Percentiles rank a stretch among this genome's conserved stretches.
These are phyloP conservation scores for Fraxinus baroniana DNA, from an alignment of 305 asterid species.

Conservation along the genomic window DNA sequence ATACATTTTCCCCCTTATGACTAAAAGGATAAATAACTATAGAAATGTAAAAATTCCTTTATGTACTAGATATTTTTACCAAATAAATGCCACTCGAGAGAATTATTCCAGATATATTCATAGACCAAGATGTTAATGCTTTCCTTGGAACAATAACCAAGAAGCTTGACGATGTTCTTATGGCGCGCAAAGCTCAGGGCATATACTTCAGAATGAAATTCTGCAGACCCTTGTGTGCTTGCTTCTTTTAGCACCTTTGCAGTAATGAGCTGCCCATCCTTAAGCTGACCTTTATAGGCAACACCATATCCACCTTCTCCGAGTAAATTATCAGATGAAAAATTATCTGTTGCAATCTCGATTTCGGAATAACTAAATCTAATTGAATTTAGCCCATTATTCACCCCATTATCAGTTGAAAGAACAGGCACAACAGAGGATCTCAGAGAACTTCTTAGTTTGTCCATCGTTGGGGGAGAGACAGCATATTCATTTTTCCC, in stretches of 20 bases:
- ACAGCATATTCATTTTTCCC: neutral
- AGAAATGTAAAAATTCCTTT: neutral
- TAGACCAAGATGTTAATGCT: conserved; percentile 55
- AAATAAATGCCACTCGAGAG: conserved; percentile 76
- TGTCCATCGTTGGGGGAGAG: neutral
- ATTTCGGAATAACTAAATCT: conserved; percentile 54
- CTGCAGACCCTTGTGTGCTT: conserved; percentile 40
- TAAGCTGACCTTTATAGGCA: conserved; percentile 62
- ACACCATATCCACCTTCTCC: conserved; percentile 65
- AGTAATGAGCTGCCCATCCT: conserved; percentile 54
- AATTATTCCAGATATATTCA: conserved; percentile 58
- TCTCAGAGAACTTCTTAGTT: conserved; percentile 1
- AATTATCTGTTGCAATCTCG: conserved; percentile 55
- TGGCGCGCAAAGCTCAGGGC: conserved; percentile 56
- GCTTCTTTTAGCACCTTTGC: conserved; percentile 62
- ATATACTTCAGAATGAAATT: conserved; percentile 51
- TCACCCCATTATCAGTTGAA: conserved; percentile 38
- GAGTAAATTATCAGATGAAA: conserved; percentile 54
- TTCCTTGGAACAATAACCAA: conserved; percentile 57
- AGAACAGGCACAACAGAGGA: conserved; percentile 37
- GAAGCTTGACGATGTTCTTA: conserved; percentile 66
- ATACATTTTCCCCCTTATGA: neutral
- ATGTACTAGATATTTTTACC: conserved; percentile 43
- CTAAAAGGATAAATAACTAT: neutral
- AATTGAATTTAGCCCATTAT: conserved; percentile 38